phyloP scores from a whole-genome alignment of 163 green algal genomes.

The Smithsoniella earleae region DNA sequence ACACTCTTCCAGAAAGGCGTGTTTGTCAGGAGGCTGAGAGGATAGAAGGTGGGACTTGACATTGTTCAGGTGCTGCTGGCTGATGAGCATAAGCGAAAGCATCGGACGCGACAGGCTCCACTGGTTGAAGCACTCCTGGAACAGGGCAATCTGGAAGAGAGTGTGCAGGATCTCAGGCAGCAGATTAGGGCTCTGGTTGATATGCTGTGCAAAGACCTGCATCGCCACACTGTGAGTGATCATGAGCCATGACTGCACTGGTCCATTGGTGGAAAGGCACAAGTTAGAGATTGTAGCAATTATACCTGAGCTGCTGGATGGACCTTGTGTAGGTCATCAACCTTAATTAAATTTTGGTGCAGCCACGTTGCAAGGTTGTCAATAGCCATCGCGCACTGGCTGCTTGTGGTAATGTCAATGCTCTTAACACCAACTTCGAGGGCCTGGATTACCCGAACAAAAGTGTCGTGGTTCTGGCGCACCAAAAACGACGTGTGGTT shows the following conservation, averaged over 20 bases:
- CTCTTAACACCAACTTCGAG: constrained; percentile 84
- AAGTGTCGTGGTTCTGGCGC: constrained; percentile 55
- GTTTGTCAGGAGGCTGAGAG: constrained; percentile 59
- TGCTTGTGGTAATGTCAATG: constrained; percentile 72
- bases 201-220: constrained; percentile 38
- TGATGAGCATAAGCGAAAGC: constrained; percentile 92
- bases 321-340: constrained; percentile 23
- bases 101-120: constrained; percentile 91
- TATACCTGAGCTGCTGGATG: constrained; percentile 23
- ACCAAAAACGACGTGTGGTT: constrained; percentile 61
- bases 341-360: constrained; percentile 27
- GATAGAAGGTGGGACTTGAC: constrained; percentile 48
- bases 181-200: constrained; percentile 36
- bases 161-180: constrained; percentile 52
- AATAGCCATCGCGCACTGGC: constrained; percentile 72
- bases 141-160: constrained; percentile 96
- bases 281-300: too few relatives aligned
- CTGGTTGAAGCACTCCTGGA: constrained; percentile 96
- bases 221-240: too few relatives aligned
- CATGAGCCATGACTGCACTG: too few relatives aligned
- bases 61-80: constrained; percentile 64
- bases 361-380: constrained; percentile 80
- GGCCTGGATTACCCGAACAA: constrained; percentile 68
- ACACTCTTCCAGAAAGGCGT: constrained; percentile 58
- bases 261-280: too few relatives aligned